Conservation (phyloP, 208 protist species). For the Leptomonas seymouri region DNA sequence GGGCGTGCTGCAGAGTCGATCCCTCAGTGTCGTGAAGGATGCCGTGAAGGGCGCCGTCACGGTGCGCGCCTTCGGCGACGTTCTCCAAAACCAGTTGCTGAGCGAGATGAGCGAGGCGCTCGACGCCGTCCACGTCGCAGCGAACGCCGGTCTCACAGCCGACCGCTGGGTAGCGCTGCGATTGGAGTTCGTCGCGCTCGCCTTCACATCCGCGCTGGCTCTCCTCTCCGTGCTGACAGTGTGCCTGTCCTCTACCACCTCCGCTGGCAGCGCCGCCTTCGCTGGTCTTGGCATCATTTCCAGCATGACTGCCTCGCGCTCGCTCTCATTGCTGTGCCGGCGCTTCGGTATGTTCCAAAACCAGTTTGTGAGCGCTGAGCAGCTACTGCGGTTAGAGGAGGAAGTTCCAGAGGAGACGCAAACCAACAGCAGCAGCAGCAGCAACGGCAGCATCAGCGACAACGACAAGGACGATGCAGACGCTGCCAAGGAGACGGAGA, state of each 20-base stretch:
- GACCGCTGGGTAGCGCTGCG: conserved; percentile 78
- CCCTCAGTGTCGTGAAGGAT: conserved; percentile 65
- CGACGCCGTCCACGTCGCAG: conserved; percentile 60
- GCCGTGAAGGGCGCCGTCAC: conserved; percentile 63
- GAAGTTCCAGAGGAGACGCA: conserved; percentile 37
- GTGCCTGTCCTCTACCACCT: conserved; percentile 40
- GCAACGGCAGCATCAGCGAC: conserved; percentile 4
- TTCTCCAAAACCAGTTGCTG: conserved; percentile 41
- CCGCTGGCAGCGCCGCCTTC: conserved; percentile 43
- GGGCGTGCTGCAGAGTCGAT: conserved; percentile 46
- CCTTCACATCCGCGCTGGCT: conserved; percentile 62
- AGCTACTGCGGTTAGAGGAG: conserved; percentile 54
- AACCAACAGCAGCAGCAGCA: neutral
- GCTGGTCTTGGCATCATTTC: conserved; percentile 70
- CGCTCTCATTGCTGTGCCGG: conserved; percentile 65
- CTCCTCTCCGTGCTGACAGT: conserved; percentile 61
- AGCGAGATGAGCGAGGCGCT: conserved; percentile 64
- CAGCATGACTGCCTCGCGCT: conserved; percentile 57
- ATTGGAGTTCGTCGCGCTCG: conserved; percentile 68
- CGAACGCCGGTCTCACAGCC: conserved; percentile 49
- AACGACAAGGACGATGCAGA: neutral
- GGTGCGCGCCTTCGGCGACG: conserved; percentile 59
- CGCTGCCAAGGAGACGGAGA: neutral
- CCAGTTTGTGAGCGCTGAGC: conserved; percentile 79
- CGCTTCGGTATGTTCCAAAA: conserved; percentile 75